These are phyloP conservation scores for Dissophora globulifera DNA, from an alignment of 192 early-diverging fungal species.

Conservation along the genomic window DNA sequence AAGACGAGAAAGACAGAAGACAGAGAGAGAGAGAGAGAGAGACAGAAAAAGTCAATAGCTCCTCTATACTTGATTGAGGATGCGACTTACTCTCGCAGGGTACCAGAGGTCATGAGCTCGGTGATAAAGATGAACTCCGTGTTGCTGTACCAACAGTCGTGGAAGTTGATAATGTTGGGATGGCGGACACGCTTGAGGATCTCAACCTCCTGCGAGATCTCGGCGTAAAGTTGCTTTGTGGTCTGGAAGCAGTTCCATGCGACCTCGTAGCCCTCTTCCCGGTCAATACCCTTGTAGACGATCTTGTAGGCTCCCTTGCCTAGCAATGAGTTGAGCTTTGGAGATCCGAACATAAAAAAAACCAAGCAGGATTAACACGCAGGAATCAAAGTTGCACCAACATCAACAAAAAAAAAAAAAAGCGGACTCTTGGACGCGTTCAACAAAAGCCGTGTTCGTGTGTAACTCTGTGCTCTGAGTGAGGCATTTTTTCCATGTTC, in stretches of 20 bases:
- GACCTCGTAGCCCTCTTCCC: conserved; percentile 89
- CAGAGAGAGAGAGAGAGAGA: too few species aligned
- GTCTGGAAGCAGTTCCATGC: conserved; percentile 91
- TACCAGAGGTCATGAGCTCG: conserved; percentile 87
- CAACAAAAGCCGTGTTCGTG: background rate
- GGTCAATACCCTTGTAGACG: conserved; percentile 88
- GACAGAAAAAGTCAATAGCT: too few species aligned
- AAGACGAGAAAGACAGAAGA: too few species aligned
- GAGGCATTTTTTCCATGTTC: conserved; percentile 34
- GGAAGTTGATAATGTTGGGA: conserved; percentile 85
- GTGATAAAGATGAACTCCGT: conserved; percentile 84
- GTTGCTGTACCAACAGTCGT: conserved; percentile 78
- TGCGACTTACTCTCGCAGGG: conserved; percentile 77
- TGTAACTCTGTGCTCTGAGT: conserved; percentile 1
- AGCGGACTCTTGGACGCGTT: background rate
- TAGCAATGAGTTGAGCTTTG: conserved; percentile 61
- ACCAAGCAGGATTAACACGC: too few species aligned
- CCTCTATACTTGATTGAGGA: too few species aligned
- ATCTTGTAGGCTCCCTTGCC: conserved; percentile 90
- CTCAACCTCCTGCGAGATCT: conserved; percentile 79
- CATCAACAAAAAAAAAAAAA: too few species aligned
- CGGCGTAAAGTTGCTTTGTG: conserved; percentile 75
- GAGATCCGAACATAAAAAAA: too few species aligned
- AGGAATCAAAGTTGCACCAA: too few species aligned
- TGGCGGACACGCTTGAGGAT: conserved; percentile 83